phyloP scores from a whole-genome alignment of 2,329 filamentous ascomycete species.

The Sclerotinia subarctica region DNA sequence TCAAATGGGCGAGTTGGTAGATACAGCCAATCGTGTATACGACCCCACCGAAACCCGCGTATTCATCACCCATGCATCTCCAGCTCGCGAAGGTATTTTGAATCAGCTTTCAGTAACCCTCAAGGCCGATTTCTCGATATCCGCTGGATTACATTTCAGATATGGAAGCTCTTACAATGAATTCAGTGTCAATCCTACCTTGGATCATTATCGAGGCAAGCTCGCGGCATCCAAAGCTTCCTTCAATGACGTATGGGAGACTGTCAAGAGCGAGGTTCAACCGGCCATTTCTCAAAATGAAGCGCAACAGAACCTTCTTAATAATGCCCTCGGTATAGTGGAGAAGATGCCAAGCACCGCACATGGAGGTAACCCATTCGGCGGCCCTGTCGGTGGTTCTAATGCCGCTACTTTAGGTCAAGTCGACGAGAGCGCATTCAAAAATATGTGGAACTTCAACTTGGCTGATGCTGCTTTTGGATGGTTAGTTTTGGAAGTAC shows the following conservation, averaged over 20 bases:
- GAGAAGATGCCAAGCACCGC: conserved; percentile 96
- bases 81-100: conserved; percentile 89
- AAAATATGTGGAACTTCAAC: conserved; percentile 99
- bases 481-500: conserved; percentile 90
- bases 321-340: conserved; percentile 90
- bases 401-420: conserved; percentile 69
- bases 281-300: conserved; percentile 91
- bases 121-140: conserved; percentile 97
- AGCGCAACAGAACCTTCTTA: conserved; percentile 85
- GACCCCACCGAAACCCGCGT: conserved; percentile 96
- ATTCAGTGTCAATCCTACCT: conserved; percentile 96
- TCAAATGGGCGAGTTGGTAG: conserved; percentile 97
- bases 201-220: conserved; percentile 98
- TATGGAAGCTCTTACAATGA: conserved; percentile 99
- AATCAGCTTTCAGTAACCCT: conserved; percentile 97
- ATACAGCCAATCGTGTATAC: conserved; percentile 97
- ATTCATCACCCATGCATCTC: conserved; percentile 95
- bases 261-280: conserved; percentile 92
- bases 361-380: conserved; percentile 94
- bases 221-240: conserved; percentile 96
- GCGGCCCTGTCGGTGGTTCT: conserved; percentile 72
- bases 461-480: conserved; percentile 95
- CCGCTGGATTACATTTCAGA: conserved; percentile 94
- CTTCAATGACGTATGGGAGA: conserved; percentile 99
- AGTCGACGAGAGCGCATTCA: conserved; percentile 98